phyloP scores from a whole-genome alignment of 768 basidiomycete species.

The Panellus pusillus region DNA sequence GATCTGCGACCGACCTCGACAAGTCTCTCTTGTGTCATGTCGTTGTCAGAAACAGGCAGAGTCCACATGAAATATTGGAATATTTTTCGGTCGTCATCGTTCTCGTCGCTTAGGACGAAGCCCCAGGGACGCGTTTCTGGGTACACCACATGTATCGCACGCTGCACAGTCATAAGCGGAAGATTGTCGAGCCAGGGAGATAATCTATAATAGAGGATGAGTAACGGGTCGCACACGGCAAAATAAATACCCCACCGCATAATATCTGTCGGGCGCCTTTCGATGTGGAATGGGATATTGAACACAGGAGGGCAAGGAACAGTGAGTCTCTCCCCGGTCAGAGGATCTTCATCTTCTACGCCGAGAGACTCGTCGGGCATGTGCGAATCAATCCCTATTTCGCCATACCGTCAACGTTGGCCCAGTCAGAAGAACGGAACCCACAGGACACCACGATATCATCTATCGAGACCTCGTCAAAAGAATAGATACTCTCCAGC shows the following conservation, averaged over 20 bases:
- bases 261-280: constrained; percentile 41
- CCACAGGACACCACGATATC: constrained; percentile 39
- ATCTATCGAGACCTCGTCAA: constrained; percentile 32
- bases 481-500: constrained; percentile 47
- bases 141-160: constrained; percentile 44
- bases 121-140: constrained; percentile 44
- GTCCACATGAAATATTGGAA: constrained; percentile 51
- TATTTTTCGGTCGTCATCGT: constrained; percentile 38
- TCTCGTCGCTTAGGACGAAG: constrained; percentile 35
- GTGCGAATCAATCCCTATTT: constrained; percentile 39
- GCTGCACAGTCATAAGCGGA: constrained; percentile 52
- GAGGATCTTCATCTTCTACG: constrained; percentile 37
- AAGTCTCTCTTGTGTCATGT: constrained; percentile 17
- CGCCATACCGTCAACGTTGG: constrained; percentile 3
- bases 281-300: constrained; percentile 33
- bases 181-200: constrained; percentile 50
- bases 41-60: constrained; percentile 19
- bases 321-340: constrained; percentile 41
- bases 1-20: constrained; percentile 30
- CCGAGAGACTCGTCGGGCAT: constrained; percentile 37
- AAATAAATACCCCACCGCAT: constrained; percentile 34
- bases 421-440: constrained; percentile 21
- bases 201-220: constrained; percentile 33
- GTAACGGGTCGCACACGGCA: constrained; percentile 1
- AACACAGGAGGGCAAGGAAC: constrained; percentile 43